Conservation (phyloP, 75 land plant species). For the Azolla pinnata region DNA sequence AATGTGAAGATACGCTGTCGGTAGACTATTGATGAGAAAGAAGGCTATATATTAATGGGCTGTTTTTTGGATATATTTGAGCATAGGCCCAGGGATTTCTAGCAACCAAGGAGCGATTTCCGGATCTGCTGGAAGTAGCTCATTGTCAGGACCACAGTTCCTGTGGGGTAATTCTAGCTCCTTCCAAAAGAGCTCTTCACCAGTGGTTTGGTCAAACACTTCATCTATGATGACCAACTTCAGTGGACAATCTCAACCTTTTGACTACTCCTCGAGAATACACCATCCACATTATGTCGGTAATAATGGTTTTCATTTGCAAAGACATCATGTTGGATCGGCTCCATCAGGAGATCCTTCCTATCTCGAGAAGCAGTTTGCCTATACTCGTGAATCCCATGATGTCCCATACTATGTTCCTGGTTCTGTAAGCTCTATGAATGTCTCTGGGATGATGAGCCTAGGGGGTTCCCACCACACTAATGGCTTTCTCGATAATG, state of each 20-base stretch:
- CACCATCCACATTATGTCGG: no score
- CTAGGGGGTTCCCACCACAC: slow-evolving; percentile 34
- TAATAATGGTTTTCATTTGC: slow-evolving; percentile 28
- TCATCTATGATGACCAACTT: slow-evolving; percentile 26
- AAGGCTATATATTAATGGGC: neutral
- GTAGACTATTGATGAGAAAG: no score
- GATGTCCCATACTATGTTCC: slow-evolving; percentile 44
- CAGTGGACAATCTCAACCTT: slow-evolving; percentile 21
- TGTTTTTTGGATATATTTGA: neutral
- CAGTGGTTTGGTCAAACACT: slow-evolving; percentile 38
- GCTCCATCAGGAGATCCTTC: slow-evolving; percentile 61
- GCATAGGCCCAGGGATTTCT: no score
- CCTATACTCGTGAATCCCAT: slow-evolving; percentile 27
- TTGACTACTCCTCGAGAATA: no score
- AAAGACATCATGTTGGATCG: slow-evolving; percentile 62
- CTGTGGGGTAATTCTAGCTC: slow-evolving; percentile 72
- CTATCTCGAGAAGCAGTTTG: slow-evolving; percentile 29
- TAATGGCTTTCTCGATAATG: slow-evolving; percentile 24
- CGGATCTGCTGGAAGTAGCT: slow-evolving; percentile 24
- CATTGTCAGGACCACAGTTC: slow-evolving; percentile 70
- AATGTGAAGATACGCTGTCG: neutral
- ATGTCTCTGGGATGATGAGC: slow-evolving; percentile 39
- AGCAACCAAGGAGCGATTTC: no score
- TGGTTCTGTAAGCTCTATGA: slow-evolving; percentile 44
- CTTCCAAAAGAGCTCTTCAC: slow-evolving; percentile 22